Base-by-base conservation (phyloP, 768 basidiomycete genomes). In the Xerocomellus amylosporus region DNA sequence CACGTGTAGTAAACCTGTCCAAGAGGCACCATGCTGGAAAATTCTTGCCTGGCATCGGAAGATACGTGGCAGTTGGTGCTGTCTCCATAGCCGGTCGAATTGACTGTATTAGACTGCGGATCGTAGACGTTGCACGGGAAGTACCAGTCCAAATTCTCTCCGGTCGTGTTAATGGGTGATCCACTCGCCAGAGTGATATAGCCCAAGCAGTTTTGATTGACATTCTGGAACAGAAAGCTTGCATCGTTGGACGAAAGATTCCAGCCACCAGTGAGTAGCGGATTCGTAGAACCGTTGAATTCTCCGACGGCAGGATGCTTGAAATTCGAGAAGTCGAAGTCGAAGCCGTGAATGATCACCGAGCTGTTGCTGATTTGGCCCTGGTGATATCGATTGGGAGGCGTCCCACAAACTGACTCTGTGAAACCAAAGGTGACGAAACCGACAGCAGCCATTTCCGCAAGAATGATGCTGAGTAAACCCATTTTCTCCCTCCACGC, bases 401-500 rank as follows among this genome's bases (percentile, higher is more conserved):
- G 92, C 34, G 78, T 87, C 33, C 93, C 93, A 70, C 97, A 99
- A 40, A 98, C 97, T 50, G 85, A 74, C 66, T 93, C 84, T 10
- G 94, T 98, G 77, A 99, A 99, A 8, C 97, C 97, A 74, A 99
- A 99, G 12, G 97, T 99, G 68, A 99, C 79, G 83, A 93, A 99
- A 66, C 95, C 97, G 64, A 99, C 97, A 49, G 77, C 83, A 17
- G 90, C 89, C 95, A 98, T 97, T 58, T 94, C 80, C n/a, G 72
- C 5, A 15, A 81, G 68, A 65, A 96, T 92, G 71, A 98, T 78
- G 59, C 79, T 76, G 46, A 99, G 77, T 24, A 99, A 81, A 8
- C 96, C 97, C 73, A 98, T 93, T 77, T 99, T 99, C 74, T 99
- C 97, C 58, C 97, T 81, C 95, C 95, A 99, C 40, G 97, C 97